These are phyloP conservation scores for Calycina marina DNA, from an alignment of 2,329 filamentous ascomycete species.

Conservation along the genomic window DNA sequence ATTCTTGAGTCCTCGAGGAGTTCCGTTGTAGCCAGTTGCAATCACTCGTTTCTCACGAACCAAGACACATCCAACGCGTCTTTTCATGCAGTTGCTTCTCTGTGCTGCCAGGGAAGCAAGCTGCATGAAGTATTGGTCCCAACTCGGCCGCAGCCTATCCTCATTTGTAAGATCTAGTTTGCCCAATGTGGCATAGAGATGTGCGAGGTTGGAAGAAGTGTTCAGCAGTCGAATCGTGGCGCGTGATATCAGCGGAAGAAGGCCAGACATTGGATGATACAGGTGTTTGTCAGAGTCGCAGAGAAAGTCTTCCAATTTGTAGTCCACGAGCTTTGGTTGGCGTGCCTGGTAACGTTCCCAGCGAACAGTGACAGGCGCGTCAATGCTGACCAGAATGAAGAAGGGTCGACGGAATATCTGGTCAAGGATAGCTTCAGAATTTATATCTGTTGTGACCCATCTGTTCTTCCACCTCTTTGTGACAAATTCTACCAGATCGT, in stretches of 20 bases:
- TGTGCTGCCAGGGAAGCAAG: conserved; percentile 84
- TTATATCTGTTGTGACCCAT: conserved; percentile 78
- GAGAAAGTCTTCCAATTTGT: conserved; percentile 40
- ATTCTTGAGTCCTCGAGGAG: conserved; percentile 76
- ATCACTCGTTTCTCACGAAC: conserved; percentile 78
- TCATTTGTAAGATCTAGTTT: conserved; percentile 64
- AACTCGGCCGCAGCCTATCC: conserved; percentile 70
- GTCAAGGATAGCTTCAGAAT: conserved; percentile 59
- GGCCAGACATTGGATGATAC: conserved; percentile 49
- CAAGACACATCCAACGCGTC: conserved; percentile 85
- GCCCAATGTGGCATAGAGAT: conserved; percentile 58
- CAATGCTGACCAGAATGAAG: conserved; percentile 83
- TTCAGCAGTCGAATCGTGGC: conserved; percentile 81
- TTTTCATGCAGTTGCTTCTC: conserved; percentile 95
- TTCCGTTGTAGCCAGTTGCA: conserved; percentile 94
- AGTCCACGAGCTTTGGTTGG: conserved; percentile 21
- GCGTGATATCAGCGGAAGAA: conserved; percentile 64
- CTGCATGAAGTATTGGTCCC: conserved; percentile 98
- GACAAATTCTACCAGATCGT: conserved; percentile 67
- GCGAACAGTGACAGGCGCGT: conserved; percentile 72
- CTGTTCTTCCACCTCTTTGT: conserved; percentile 70
- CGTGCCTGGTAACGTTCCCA: conserved; percentile 63
- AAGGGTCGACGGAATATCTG: conserved; percentile 68
- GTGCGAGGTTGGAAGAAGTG: conserved; percentile 54
- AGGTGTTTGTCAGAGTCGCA: conserved; percentile 55